Base-by-base conservation (phyloP, 192 early-diverging fungal species). In the Spinellus fusiger region DNA sequence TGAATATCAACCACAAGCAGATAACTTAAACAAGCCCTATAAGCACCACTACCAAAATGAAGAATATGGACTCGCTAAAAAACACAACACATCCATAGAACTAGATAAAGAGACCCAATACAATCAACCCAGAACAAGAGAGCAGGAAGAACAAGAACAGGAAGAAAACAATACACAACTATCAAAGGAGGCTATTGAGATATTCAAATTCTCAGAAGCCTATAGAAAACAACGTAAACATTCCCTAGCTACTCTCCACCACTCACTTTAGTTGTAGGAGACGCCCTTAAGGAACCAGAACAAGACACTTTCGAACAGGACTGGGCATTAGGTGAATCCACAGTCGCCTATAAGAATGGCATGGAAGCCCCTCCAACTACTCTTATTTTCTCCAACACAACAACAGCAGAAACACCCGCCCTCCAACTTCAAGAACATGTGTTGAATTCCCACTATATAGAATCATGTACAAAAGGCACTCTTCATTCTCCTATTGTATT, bases 151-250 rank as follows among this genome's bases (percentile, higher is more conserved):
- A 15, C 32, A 51, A 22, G 4, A 50, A 12, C 15, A 33, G 20
- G 13, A 25, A 4, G 9, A 37, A 51, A 31, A 29, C 49, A 52
- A 31, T 22, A 31, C 15, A 6, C 25, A 20, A 26, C 27, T 68
- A 26, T 57, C 54, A 28, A 56, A 59, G 25, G 59, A 68, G 46
- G 54, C 59, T 12, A 57, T 68, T 47, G 66, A 55, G 15, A 68
- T 68, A 25, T 62, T 68, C 34, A 22, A 48, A 44, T 68, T 68
- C 37, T 68, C 66, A 23, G 66, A 68, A 40, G 55, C 60, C 4
- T 68, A 61, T 50, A 29, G 34, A 56, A 56, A 50, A 25, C 47
- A 68, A 58, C 31, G 66, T 57, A 62, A 46, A 28, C 35, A 13
- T 34, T 22, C 37, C 33, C 5, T 22, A 22, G 8, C 22, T 23